Conservation (phyloP, 345 rosid genomes). For the Eucalyptus regnans region DNA sequence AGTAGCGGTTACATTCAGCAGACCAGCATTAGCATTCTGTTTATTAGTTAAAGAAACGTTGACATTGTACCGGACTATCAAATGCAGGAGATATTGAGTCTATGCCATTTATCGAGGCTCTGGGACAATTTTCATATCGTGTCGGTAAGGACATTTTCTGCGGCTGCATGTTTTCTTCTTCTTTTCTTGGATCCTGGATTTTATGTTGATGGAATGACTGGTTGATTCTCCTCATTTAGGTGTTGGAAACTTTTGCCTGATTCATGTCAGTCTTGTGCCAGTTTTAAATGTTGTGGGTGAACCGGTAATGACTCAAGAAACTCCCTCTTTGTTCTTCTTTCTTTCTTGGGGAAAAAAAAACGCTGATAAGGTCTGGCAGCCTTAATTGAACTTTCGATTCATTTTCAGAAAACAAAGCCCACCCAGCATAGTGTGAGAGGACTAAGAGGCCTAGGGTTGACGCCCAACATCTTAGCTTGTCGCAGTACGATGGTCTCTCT, state of each 20-base stretch:
- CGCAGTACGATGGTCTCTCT: conserved; percentile 63
- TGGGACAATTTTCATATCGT: conserved; percentile 85
- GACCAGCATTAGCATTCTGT: not conserved
- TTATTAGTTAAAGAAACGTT: not conserved
- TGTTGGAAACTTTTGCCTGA: conserved; percentile 77
- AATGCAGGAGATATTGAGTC: conserved; percentile 94
- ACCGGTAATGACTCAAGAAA: conserved; percentile 37
- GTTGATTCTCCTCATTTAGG: conserved; percentile 34
- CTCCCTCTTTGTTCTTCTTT: not conserved
- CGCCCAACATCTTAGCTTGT: conserved; percentile 86
- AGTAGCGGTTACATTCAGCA: not conserved
- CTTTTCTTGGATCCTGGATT: not conserved
- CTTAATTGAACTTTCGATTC: not conserved
- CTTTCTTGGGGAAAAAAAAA: not conserved
- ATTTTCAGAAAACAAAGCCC: conserved; percentile 86
- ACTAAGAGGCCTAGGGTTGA: conserved; percentile 79
- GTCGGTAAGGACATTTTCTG: conserved; percentile 53
- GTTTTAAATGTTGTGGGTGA: conserved; percentile 95
- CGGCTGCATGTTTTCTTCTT: not conserved
- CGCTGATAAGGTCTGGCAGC: not conserved
- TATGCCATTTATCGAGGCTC: conserved; percentile 96
- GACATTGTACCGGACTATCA: not conserved
- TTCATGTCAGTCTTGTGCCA: conserved; percentile 99
- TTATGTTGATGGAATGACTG: not conserved
- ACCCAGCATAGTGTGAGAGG: conserved; percentile 94